Evolutionary conservation across 129 eudicot species (phyloP).

Genomic region (Flaveria sonorensis): DNA sequence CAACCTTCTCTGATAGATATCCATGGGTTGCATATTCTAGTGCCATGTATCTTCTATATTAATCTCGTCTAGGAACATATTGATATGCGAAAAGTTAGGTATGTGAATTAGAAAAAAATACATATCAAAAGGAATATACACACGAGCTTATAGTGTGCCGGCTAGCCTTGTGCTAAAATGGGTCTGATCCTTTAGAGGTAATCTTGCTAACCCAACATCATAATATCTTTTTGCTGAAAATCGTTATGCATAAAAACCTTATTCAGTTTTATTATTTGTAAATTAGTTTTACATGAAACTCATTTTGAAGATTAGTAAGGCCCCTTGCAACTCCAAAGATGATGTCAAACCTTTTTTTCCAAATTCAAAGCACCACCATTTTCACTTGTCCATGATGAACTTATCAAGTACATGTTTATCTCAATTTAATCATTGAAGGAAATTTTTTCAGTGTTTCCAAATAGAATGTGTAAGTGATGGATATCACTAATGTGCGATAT

Average conservation of each 20-base stretch:
- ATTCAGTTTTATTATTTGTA: conserved; percentile 60
- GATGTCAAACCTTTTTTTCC: conserved; percentile 50
- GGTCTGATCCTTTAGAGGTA: neutral
- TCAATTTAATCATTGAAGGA: neutral
- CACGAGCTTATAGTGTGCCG: conserved; percentile 55
- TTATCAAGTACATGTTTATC: conserved; percentile 1
- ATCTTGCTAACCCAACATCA: conserved; percentile 64
- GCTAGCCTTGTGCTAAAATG: no score
- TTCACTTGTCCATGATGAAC: conserved; percentile 39
- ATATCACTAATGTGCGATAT: no score
- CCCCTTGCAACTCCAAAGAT: conserved; percentile 75
- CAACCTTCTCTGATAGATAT: conserved; percentile 57
- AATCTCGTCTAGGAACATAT: neutral
- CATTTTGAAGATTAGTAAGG: conserved; percentile 57
- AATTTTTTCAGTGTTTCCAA: neutral
- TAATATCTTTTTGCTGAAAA: conserved; percentile 53
- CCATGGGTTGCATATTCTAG: no score
- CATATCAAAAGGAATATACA: neutral
- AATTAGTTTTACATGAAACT: conserved; percentile 55
- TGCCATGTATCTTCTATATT: no score
- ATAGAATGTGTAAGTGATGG: neutral
- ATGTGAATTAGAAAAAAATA: neutral
- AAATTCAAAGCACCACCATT: conserved; percentile 47
- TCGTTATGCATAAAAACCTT: conserved; percentile 55
- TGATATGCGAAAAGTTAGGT: neutral